Evolutionary conservation across 306 rosid species (phyloP), one percentile per base, ranked within the genome.

Genomic region (Castanea crenata): DNA sequence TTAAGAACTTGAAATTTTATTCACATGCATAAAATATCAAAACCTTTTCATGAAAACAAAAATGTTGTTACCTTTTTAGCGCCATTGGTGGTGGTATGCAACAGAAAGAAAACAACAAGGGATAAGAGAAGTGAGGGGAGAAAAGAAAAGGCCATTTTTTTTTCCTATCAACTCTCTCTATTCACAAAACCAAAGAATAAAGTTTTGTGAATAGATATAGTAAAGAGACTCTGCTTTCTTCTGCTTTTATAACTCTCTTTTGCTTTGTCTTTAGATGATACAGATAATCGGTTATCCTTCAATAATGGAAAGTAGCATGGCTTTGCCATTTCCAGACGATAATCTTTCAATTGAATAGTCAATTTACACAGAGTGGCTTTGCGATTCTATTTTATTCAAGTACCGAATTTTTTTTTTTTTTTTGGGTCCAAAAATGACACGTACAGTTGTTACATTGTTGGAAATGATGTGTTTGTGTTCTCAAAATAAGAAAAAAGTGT

Each of bases 41-140:
- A 25, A 23, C 5, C 63, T 46, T 70, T 71, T 56, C 62, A 75
- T 25, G 5, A 64, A 9, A n/a, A 5, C 12, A 5, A 19, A 63
- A 49, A 21, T 13, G 51, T 46, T 19, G 78, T 76, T 79, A 51
- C 95, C 86, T 86, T 78, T 75, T 87, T 87, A 23, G 65, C 31
- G 69, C 90, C 92, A 44, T 76, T 54, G 1, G 80, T 29, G 3
- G 81, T 83, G 11, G 75, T 14, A 6, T 76, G 86, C 54, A 83
- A 64, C 20, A 88, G 31, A 76, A 74, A 44, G 64, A 73, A 73
- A 18, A 90, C n/a, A 51, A 90, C 32, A 76, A 87, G 16, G 10
- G 83, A 69, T 4, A 80, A 16, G 49, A 88, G 35, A 46, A 76
- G 21, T 38, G 55, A 74, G 80, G 73, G 70, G 32, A 35, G 23